Conservation (phyloP, 768 basidiomycete genomes). For the Pleurotus salmoneostramineus region DNA sequence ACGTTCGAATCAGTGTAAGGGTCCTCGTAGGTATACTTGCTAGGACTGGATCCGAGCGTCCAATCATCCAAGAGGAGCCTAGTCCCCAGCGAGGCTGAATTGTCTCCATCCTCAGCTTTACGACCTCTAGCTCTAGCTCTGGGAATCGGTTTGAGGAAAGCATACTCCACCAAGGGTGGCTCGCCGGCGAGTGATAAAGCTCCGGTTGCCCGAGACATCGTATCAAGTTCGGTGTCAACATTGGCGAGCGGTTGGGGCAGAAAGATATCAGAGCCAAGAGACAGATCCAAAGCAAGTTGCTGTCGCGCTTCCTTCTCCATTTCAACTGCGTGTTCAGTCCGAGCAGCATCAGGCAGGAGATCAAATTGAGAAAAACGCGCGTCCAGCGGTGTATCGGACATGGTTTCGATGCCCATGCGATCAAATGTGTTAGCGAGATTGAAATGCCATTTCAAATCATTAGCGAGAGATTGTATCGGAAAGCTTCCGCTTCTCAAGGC, state of each 20-base stretch:
- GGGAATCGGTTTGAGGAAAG: conserved; percentile 51
- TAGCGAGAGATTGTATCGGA: conserved; percentile 29
- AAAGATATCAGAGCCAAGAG: conserved; percentile 55
- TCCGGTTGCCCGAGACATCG: conserved; percentile 41
- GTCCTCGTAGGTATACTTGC: conserved; percentile 48
- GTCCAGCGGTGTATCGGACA: conserved; percentile 27
- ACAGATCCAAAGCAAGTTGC: conserved; percentile 60
- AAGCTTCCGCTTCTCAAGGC: conserved; percentile 48
- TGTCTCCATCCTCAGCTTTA: conserved; percentile 17
- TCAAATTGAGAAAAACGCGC: conserved; percentile 41
- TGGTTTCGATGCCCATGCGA: conserved; percentile 31
- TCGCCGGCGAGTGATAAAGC: conserved; percentile 54
- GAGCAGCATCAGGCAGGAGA: conserved; percentile 30
- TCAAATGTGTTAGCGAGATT: conserved; percentile 44
- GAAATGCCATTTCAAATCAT: conserved; percentile 49
- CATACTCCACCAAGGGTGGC: conserved; percentile 57
- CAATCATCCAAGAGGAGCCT: conserved; percentile 67
- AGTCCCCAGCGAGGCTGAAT: conserved; percentile 43
- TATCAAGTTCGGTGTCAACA: conserved; percentile 36
- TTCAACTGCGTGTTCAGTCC: conserved; percentile 34
- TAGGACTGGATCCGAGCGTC: conserved; percentile 51
- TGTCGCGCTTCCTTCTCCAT: conserved; percentile 55
- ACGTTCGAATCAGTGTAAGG: conserved; percentile 40
- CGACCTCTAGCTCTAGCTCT: conserved; percentile 29
- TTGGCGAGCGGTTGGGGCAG: conserved; percentile 38